Conservation (phyloP, 1,284 basidiomycete species). For the Ganoderma boninense region DNA sequence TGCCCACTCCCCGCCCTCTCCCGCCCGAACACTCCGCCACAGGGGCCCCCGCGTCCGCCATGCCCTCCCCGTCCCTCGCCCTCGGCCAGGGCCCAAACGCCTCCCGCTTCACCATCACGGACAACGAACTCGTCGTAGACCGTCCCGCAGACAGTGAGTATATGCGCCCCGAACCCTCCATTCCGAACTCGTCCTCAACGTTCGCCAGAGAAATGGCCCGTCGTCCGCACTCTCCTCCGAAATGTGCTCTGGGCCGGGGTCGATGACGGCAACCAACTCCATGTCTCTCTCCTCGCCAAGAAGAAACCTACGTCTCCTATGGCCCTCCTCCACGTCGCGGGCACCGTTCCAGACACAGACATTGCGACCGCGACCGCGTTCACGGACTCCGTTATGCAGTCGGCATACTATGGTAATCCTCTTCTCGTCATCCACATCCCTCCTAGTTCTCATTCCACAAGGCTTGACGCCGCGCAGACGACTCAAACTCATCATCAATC, state of each 20-base stretch:
- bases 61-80: slow-evolving; percentile 30
- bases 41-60: not conserved
- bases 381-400: slow-evolving; percentile 61
- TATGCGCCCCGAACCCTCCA: not conserved
- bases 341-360: slow-evolving; percentile 49
- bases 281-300: slow-evolving; percentile 55
- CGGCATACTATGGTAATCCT: slow-evolving; percentile 68
- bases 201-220: slow-evolving; percentile 38
- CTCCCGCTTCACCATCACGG: slow-evolving; percentile 41
- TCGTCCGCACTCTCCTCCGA: slow-evolving; percentile 48
- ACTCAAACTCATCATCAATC: slow-evolving; percentile 88
- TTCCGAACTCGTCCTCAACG: not conserved
- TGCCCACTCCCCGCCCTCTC: not conserved
- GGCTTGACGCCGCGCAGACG: slow-evolving; percentile 59
- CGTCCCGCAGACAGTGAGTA: slow-evolving; percentile 37
- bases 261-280: slow-evolving; percentile 44
- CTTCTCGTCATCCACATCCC: slow-evolving; percentile 19
- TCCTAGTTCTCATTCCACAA: slow-evolving; percentile 34
- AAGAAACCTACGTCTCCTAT: slow-evolving; percentile 47
- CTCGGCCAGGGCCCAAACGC: slow-evolving; percentile 29
- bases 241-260: slow-evolving; percentile 61
- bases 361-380: slow-evolving; percentile 57
- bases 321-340: slow-evolving; percentile 51
- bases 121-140: slow-evolving; percentile 42
- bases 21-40: not conserved